Percentiles rank a stretch among this genome's conserved stretches.
Evolutionary conservation across 2,329 filamentous ascomycete species (phyloP).

Genomic region (Fusarium sp.): DNA sequence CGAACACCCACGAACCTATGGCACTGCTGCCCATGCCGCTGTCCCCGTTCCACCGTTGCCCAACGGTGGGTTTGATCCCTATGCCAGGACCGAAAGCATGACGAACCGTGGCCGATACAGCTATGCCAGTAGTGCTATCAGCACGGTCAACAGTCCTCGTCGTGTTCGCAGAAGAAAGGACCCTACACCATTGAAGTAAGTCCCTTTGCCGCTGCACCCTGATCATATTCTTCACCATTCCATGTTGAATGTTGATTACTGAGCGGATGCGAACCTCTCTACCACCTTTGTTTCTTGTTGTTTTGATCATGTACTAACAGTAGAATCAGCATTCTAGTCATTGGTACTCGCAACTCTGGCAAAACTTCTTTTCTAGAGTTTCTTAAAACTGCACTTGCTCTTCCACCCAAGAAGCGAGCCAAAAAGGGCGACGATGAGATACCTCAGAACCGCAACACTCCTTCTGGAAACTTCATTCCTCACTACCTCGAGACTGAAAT

Average conservation of each 20-base stretch:
- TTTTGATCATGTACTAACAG: constrained; percentile 8
- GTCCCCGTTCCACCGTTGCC: constrained; percentile 72
- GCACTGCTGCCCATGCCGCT: constrained; percentile 56
- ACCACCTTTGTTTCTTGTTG: background rate
- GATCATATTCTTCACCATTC: background rate
- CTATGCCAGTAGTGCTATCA: constrained; percentile 93
- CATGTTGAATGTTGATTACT: background rate
- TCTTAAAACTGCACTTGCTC: constrained; percentile 85
- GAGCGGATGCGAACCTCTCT: background rate
- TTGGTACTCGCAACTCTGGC: constrained; percentile 88
- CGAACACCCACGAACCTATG: constrained; percentile 60
- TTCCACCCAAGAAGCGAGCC: constrained; percentile 83
- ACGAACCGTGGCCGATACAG: constrained; percentile 96
- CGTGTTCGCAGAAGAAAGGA: constrained; percentile 95
- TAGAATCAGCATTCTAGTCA: constrained; percentile 82
- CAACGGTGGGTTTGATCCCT: constrained; percentile 79
- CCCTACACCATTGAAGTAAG: constrained; percentile 98
- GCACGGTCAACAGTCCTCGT: constrained; percentile 92
- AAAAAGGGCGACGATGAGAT: constrained; percentile 73
- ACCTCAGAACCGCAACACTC: constrained; percentile 65
- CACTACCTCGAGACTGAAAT: constrained; percentile 96
- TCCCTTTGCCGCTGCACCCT: constrained; percentile 44
- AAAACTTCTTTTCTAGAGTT: constrained; percentile 99
- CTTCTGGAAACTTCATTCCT: constrained; percentile 82
- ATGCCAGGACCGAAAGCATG: constrained; percentile 92